Percentiles rank a stretch among this genome's conserved stretches.
Evolutionary conservation across 495 filamentous ascomycete species (phyloP).

Genomic region (Aspergillus panamensis): DNA sequence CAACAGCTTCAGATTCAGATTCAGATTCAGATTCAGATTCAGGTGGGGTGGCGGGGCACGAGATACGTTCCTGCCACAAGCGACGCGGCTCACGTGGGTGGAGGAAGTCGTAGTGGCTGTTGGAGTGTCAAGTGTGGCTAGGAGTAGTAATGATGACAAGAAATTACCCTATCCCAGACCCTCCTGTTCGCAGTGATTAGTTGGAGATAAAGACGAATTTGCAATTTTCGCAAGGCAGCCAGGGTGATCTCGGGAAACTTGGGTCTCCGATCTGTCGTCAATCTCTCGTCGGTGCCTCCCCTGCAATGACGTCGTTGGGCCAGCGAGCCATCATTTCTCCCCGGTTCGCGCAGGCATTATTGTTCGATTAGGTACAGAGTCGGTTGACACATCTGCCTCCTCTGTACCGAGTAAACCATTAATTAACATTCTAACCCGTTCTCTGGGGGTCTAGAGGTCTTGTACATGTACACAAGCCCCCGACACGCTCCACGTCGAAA

Average conservation of each 20-base stretch:
- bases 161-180: too few relatives aligned
- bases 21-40: conserved; percentile 4
- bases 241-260: background rate
- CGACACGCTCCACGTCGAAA: background rate
- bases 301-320: conserved; percentile 12
- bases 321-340: too few relatives aligned
- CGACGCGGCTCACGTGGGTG: conserved; percentile 8
- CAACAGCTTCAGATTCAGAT: conserved; percentile 1
- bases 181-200: background rate
- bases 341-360: background rate
- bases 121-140: too few relatives aligned
- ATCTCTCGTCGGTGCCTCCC: background rate
- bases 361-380: background rate
- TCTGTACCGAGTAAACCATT: too few relatives aligned
- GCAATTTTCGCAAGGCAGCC: background rate
- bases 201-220: background rate
- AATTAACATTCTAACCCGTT: too few relatives aligned
- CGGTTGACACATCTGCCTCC: too few relatives aligned
- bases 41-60: conserved; percentile 24
- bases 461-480: background rate
- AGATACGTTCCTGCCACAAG: conserved; percentile 13
- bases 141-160: too few relatives aligned
- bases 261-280: background rate
- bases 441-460: background rate
- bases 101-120: background rate